Evolutionary conservation across 257 asterid species (phyloP).

Genomic region (Ligustrum vulgare): DNA sequence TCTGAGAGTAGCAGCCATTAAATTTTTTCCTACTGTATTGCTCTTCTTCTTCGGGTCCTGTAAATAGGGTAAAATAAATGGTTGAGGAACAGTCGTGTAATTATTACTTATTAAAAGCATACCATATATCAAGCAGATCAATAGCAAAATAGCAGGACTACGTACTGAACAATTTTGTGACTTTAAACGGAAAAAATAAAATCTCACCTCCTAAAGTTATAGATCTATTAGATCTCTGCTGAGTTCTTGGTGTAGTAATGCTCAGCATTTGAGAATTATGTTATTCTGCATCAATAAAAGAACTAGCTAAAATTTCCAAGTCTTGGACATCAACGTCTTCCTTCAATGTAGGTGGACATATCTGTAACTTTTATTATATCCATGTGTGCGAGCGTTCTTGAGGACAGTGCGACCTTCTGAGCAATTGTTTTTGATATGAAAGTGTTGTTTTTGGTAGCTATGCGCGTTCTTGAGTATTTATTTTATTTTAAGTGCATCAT

Average conservation of each 20-base stretch:
- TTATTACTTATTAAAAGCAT: not conserved
- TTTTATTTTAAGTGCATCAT: no score
- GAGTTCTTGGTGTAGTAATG: constrained; percentile 59
- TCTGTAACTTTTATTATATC: constrained; percentile 30
- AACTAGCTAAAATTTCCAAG: constrained; percentile 15
- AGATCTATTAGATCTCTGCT: constrained; percentile 59
- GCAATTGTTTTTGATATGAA: no score
- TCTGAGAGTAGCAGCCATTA: constrained; percentile 43
- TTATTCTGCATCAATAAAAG: constrained; percentile 18
- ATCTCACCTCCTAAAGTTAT: constrained; percentile 65
- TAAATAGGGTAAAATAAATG: constrained; percentile 9
- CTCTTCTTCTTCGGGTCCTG: constrained; percentile 83
- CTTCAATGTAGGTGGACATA: constrained; percentile 4
- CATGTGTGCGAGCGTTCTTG: no score
- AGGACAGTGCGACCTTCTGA: no score
- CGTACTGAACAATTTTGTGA: not conserved
- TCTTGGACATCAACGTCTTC: constrained; percentile 35
- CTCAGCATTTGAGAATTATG: constrained; percentile 47
- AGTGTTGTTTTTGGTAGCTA: no score
- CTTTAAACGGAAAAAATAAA: not conserved
- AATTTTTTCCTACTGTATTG: constrained; percentile 39
- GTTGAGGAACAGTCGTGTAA: not conserved
- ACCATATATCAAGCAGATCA: not conserved
- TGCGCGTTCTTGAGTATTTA: no score
- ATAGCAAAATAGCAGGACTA: not conserved